Evolutionary conservation across 257 asterid genomes (phyloP).

Genomic region (Parsonsia alboflavescens): DNA sequence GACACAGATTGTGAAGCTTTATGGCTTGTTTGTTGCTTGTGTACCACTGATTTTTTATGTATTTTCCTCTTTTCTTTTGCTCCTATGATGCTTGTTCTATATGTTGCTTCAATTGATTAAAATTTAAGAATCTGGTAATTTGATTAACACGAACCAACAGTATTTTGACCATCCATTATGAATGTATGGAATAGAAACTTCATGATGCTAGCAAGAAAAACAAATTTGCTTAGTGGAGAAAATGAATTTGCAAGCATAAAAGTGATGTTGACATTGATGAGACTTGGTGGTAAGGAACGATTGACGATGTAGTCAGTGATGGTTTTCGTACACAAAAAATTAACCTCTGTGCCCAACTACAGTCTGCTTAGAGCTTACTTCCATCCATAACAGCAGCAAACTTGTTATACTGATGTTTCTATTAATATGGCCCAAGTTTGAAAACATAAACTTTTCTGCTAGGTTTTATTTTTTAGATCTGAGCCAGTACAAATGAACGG

Average conservation of each 20-base stretch:
- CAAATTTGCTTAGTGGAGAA: neutral
- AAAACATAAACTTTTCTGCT: neutral
- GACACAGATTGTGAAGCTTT: neutral
- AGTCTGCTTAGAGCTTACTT: neutral
- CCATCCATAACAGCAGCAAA: neutral
- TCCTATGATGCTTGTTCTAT: neutral
- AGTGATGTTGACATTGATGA: neutral
- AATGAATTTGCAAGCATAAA: neutral
- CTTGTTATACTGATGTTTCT: neutral
- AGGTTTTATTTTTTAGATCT: neutral
- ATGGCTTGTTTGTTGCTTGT: neutral
- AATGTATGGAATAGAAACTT: neutral
- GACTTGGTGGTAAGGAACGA: neutral
- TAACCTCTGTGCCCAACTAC: neutral
- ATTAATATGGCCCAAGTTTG: neutral
- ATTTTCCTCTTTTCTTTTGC: neutral
- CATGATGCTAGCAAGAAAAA: neutral
- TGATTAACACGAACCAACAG: neutral
- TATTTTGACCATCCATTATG: neutral
- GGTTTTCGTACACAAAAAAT: neutral
- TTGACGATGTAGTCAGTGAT: neutral
- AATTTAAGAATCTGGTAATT: neutral
- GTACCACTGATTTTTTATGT: neutral
- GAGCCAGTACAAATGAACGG: neutral
- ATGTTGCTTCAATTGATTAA: neutral